A percentile compares a stretch with the other conserved stretches of the same genome.
These are phyloP conservation scores for Antrodiella citrinella DNA, from an alignment of 768 basidiomycete species.

Conservation along the genomic window DNA sequence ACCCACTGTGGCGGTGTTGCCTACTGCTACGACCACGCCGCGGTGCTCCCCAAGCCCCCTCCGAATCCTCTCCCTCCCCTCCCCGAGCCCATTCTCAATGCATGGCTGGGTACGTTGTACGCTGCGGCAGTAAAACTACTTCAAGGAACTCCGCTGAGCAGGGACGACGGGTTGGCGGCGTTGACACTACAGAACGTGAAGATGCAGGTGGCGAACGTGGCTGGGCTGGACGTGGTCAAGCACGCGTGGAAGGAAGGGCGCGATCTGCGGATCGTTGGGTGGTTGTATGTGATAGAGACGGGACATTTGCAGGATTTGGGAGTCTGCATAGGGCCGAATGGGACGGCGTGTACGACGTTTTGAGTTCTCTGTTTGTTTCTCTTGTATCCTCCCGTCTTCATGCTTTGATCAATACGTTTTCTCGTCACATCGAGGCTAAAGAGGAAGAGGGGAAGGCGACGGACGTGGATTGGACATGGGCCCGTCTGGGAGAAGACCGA, in stretches of 20 bases:
- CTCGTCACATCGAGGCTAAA: no score
- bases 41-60: neutral
- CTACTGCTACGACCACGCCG: constrained; percentile 8
- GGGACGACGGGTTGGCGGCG: neutral
- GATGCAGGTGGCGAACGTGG: constrained; percentile 22
- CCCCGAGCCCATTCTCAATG: neutral
- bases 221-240: constrained; percentile 13
- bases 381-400: no score
- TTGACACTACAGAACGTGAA: constrained; percentile 30
- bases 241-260: constrained; percentile 21
- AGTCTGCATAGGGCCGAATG: constrained; percentile 15
- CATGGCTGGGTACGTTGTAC: neutral
- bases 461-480: no score
- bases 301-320: constrained; percentile 53
- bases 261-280: constrained; percentile 31
- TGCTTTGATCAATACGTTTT: no score
- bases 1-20: constrained; percentile 10
- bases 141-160: neutral
- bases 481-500: no score
- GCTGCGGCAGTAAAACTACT: neutral
- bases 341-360: neutral
- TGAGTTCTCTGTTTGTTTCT: no score
- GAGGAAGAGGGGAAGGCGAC: no score
- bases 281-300: constrained; percentile 58
- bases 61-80: neutral